Conservation (phyloP, 2,329 filamentous ascomycete species). For the Neonectria magnoliae region DNA sequence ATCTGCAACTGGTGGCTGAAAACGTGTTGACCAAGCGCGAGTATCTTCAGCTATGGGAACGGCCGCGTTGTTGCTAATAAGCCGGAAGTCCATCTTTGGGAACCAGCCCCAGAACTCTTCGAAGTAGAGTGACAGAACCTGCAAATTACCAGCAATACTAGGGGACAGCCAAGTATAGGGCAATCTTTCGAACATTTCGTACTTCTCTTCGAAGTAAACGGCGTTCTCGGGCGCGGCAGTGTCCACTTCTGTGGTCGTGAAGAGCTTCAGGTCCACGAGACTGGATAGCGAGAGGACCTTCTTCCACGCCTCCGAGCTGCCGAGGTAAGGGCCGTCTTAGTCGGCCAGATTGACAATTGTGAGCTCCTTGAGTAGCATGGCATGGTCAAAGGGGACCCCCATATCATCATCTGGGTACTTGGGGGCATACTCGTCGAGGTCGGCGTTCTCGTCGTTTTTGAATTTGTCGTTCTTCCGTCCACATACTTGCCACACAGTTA, state of each 20-base stretch:
- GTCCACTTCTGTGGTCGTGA: background rate
- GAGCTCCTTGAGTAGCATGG: constrained; percentile 18
- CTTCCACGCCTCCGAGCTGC: constrained; percentile 12
- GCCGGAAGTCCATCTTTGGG: constrained; percentile 49
- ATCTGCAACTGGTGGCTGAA: constrained; percentile 58
- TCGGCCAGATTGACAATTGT: constrained; percentile 29
- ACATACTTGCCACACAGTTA: constrained; percentile 27
- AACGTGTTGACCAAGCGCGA: constrained; percentile 53
- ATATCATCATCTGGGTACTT: constrained; percentile 7
- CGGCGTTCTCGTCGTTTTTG: constrained; percentile 7
- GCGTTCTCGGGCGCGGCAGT: background rate
- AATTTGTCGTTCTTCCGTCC: constrained; percentile 20
- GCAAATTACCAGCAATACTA: constrained; percentile 34
- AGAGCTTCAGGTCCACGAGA: constrained; percentile 17
- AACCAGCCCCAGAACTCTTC: constrained; percentile 52
- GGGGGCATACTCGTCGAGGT: background rate
- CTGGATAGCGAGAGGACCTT: background rate
- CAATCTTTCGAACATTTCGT: constrained; percentile 34
- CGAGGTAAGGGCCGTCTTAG: background rate
- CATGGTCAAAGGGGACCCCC: rapidly evolving
- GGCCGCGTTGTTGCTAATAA: constrained; percentile 8
- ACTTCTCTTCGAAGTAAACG: constrained; percentile 13
- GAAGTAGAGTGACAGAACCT: constrained; percentile 52
- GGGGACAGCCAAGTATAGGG: constrained; percentile 36
- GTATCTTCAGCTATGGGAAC: constrained; percentile 52